Evolutionary conservation across 2,329 filamentous ascomycete species (phyloP).

Genomic region (Aspergillus pseudoglaucus): DNA sequence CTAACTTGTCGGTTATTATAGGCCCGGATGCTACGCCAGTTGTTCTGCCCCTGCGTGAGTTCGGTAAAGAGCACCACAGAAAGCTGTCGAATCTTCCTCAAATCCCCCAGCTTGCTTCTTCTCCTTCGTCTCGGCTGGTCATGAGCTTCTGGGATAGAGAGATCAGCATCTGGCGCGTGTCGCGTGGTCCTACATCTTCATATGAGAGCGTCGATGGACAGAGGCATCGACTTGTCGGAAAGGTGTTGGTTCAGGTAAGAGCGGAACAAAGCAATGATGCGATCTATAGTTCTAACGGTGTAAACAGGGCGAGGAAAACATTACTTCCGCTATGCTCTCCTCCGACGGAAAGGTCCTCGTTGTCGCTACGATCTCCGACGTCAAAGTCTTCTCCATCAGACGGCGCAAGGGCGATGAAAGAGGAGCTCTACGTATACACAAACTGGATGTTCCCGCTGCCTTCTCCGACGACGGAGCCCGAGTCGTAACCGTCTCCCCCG

Average conservation of each 20-base stretch:
- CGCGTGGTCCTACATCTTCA: conserved; percentile 41
- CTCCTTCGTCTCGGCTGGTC: conserved; percentile 65
- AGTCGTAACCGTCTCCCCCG: conserved; percentile 49
- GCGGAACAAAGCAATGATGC: background rate
- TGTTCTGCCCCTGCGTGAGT: conserved; percentile 71
- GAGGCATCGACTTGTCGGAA: conserved; percentile 53
- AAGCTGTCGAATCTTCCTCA: conserved; percentile 80
- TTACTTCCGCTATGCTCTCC: conserved; percentile 68
- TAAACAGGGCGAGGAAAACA: conserved; percentile 66
- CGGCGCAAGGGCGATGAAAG: conserved; percentile 46
- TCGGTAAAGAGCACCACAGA: conserved; percentile 72
- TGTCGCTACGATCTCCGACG: conserved; percentile 65
- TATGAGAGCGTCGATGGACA: conserved; percentile 36
- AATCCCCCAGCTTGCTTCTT: conserved; percentile 64
- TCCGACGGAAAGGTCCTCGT: conserved; percentile 65
- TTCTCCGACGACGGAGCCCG: conserved; percentile 60
- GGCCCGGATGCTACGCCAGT: conserved; percentile 80
- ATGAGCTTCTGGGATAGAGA: conserved; percentile 91
- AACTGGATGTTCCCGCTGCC: conserved; percentile 57
- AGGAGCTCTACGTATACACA: conserved; percentile 63
- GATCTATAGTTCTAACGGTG: conserved; percentile 3
- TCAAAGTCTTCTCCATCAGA: conserved; percentile 70
- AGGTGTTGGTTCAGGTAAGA: conserved; percentile 51
- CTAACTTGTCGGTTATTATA: conserved; percentile 35
- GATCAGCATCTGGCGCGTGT: conserved; percentile 71